Conservation (phyloP, 163 green algal genomes). For the Scenedesmus sp. region DNA sequence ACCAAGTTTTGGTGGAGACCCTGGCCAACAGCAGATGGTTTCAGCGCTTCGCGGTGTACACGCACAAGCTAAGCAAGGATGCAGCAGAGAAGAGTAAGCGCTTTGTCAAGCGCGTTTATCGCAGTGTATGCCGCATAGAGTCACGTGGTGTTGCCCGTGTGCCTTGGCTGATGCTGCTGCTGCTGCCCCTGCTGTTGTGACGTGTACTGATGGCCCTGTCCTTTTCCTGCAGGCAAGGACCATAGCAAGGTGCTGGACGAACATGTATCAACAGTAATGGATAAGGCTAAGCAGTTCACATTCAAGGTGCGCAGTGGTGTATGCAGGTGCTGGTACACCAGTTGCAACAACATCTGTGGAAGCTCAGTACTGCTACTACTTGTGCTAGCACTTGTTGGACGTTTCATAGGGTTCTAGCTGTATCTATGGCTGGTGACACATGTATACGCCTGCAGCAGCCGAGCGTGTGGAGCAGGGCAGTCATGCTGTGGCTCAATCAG, state of each 20-base stretch:
- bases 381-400: background rate
- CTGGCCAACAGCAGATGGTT: constrained; percentile 58
- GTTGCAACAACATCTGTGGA: background rate
- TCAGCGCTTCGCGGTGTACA: constrained; percentile 54
- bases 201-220: too few relatives aligned
- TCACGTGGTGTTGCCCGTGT: background rate
- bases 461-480: background rate
- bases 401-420: background rate
- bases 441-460: background rate
- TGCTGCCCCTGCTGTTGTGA: background rate
- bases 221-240: constrained; percentile 48
- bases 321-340: background rate
- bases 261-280: constrained; percentile 33
- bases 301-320: constrained; percentile 7
- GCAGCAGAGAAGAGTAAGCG: constrained; percentile 48
- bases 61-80: constrained; percentile 51
- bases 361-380: too few relatives aligned
- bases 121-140: background rate
- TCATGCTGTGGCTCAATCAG: background rate
- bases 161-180: background rate
- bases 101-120: background rate
- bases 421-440: too few relatives aligned
- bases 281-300: constrained; percentile 24
- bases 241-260: constrained; percentile 56
- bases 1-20: constrained; percentile 58